phyloP scores from a whole-genome alignment of 306 rosid genomes.

The Dryas drummondii region DNA sequence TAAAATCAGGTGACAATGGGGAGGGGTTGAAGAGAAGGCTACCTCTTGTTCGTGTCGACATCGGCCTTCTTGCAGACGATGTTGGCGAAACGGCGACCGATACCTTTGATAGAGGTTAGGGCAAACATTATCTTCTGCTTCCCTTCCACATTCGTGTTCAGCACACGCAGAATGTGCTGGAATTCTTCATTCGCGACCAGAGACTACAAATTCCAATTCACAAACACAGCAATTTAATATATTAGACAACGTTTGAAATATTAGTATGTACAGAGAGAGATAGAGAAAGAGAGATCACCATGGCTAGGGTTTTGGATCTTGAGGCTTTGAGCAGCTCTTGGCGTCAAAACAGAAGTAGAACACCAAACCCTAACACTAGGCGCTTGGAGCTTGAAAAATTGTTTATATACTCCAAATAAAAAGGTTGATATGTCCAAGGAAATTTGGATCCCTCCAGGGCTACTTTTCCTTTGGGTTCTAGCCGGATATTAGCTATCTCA shows the following conservation, averaged over 20 bases:
- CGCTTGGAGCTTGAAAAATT: background rate
- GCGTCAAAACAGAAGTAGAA: background rate
- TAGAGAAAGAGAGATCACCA: slow-evolving; percentile 9
- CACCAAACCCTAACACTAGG: slow-evolving; percentile 6
- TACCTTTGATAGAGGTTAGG: slow-evolving; percentile 38
- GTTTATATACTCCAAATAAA: background rate
- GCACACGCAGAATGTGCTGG: slow-evolving; percentile 42
- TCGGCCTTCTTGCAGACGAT: slow-evolving; percentile 40
- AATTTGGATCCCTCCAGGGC: too few species aligned
- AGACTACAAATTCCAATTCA: slow-evolving; percentile 7
- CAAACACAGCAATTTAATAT: background rate
- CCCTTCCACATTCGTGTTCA: slow-evolving; percentile 38
- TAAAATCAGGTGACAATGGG: background rate
- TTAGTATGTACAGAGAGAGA: background rate
- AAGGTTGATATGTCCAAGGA: too few species aligned
- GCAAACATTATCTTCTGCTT: slow-evolving; percentile 41
- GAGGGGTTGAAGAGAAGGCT: background rate
- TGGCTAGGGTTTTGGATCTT: slow-evolving; percentile 25
- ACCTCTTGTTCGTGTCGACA: slow-evolving; percentile 40
- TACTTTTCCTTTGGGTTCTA: too few species aligned
- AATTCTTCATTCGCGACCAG: slow-evolving; percentile 33
- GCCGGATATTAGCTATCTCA: background rate
- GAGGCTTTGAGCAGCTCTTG: slow-evolving; percentile 7
- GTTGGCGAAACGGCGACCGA: slow-evolving; percentile 38
- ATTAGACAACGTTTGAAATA: background rate